A percentile compares a stretch with the other conserved stretches of the same genome.
Conservation (phyloP, 2,329 filamentous ascomycete genomes). For the Cladosporium austrohemisphaericum region DNA sequence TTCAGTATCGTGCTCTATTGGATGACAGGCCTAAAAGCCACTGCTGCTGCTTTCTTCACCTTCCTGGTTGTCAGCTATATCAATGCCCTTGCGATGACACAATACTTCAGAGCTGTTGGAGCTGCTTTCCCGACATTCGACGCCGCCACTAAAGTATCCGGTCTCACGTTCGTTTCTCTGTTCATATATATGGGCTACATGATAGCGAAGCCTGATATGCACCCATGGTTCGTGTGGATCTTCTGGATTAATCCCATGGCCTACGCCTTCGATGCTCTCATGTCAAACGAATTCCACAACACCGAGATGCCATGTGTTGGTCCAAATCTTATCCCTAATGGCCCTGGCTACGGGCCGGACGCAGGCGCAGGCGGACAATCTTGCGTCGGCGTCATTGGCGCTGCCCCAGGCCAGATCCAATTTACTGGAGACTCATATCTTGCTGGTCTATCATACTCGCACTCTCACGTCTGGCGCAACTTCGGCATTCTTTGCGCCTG, state of each 20-base stretch:
- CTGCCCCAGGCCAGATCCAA: constrained; percentile 50
- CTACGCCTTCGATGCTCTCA: constrained; percentile 32
- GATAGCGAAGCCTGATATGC: constrained; percentile 28
- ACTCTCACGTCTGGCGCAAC: constrained; percentile 50
- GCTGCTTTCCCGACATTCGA: constrained; percentile 30
- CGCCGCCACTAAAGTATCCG: constrained; percentile 30
- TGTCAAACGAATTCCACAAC: constrained; percentile 58
- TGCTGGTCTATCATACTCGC: constrained; percentile 46
- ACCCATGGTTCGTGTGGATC: constrained; percentile 20
- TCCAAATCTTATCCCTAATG: constrained; percentile 36
- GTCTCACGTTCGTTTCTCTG: constrained; percentile 23
- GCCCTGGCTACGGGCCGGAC: constrained; percentile 38
- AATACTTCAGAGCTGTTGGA: constrained; percentile 42
- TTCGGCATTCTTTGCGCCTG: constrained; percentile 65
- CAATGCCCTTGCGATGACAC: constrained; percentile 43
- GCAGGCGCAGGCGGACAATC: constrained; percentile 28
- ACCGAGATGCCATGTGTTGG: constrained; percentile 53
- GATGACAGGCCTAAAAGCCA: constrained; percentile 55
- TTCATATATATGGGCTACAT: constrained; percentile 20
- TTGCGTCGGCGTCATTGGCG: constrained; percentile 51
- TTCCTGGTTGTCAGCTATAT: constrained; percentile 55
- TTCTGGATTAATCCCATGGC: constrained; percentile 34
- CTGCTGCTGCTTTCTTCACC: constrained; percentile 58
- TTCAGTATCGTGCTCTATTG: constrained; percentile 62
- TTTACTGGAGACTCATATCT: constrained; percentile 63